Percentiles rank a stretch among this genome's conserved stretches.
Conservation (phyloP, 306 rosid species). For the Ceratonia siliqua region DNA sequence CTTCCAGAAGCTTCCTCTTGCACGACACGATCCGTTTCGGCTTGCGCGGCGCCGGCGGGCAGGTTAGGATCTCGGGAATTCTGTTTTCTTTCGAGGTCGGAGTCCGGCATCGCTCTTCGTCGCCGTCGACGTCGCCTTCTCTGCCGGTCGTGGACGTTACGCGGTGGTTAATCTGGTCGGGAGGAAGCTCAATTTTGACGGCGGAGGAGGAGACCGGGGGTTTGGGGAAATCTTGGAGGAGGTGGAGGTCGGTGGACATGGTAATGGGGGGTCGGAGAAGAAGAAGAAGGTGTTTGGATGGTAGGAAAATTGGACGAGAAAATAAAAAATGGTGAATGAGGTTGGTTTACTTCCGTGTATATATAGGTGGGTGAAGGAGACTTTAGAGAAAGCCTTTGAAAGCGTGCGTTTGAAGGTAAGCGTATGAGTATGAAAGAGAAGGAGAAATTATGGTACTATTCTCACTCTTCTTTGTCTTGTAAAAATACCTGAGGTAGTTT, state of each 20-base stretch:
- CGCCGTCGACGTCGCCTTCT: not conserved
- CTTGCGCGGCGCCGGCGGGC: constrained; percentile 31
- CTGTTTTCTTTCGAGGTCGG: constrained; percentile 30
- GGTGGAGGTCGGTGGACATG: constrained; percentile 29
- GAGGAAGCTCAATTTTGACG: not conserved
- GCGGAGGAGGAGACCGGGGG: not conserved
- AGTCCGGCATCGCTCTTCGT: constrained; percentile 7
- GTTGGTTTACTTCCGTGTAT: not conserved
- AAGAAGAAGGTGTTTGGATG: not conserved
- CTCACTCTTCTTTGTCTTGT: not conserved
- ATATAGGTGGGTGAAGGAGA: not conserved
- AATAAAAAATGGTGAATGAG: not conserved
- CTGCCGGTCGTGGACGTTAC: not conserved
- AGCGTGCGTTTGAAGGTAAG: constrained; percentile 23
- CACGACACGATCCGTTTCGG: not conserved
- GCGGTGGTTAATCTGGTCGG: not conserved
- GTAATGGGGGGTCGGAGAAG: not conserved
- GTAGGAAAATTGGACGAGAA: not conserved
- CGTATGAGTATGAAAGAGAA: not conserved
- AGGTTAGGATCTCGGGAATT: constrained; percentile 19
- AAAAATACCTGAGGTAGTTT: not conserved
- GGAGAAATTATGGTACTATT: not conserved
- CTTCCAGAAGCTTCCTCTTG: constrained; percentile 25
- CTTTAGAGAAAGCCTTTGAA: not conserved
- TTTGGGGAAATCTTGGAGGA: not conserved